Base-by-base conservation (phyloP, 2,329 filamentous ascomycete genomes). In the Westerdykella sp. region DNA sequence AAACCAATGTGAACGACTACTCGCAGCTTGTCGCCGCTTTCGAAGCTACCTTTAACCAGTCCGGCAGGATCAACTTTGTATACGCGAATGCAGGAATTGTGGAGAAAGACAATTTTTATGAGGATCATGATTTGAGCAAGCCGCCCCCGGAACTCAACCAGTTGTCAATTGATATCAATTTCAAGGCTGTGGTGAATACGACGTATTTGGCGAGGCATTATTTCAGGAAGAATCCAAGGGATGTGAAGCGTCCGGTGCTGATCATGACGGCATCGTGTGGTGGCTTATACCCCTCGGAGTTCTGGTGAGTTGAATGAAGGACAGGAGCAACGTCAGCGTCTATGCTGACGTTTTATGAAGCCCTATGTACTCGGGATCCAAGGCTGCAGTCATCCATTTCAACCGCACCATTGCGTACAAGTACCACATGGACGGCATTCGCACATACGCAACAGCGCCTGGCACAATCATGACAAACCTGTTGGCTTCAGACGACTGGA, bases 41-140 rank as follows among this genome's bases (percentile, higher is more conserved):
- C 43, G 61, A 73, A 37, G 48, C 47, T 13, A 55, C 65, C 7
- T 73, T 68, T 55, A 47, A 58, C 5, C 45, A 53, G 3, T 54
- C 60, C 9, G 57, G 60, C 12, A 55, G 65, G 2, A 37, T 75
- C 13, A 72, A 75, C 56, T 73, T 75, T 46, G 71, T 75, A 28
- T 75, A 71, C 48, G 72, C 70, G 13, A 75, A 75, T 42, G 72
- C 72, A 1, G 73, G 73, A 1, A 64, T 73, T 16, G 57, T 73
- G 6, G 70, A 73, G 41, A 54, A 61, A 14, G 51, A 60, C 42
- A 70, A 69, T 43, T 72, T 72, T 54, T 73, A 68, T 49, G 59
- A 57, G 35, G 54, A 47, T 6, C 60, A 67, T 39, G 50, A 55
- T 28, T 39, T 67, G 21, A 44, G 44, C n/a, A 51, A 47, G 6